phyloP scores from a whole-genome alignment of 106 monocot species.

The Dendrobium huoshanense region DNA sequence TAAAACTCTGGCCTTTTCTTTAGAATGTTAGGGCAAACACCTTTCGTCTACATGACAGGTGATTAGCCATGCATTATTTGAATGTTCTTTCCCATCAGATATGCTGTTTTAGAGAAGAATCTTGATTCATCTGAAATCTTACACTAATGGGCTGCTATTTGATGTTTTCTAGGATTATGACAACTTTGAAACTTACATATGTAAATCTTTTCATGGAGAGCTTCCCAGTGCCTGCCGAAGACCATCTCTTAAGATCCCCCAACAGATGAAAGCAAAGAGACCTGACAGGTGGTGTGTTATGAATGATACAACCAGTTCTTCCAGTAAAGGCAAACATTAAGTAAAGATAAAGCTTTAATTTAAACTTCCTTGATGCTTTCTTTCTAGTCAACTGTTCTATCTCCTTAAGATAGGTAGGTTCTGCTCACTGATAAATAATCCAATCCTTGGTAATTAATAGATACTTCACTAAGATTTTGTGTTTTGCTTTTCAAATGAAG shows the following conservation, averaged over 20 bases:
- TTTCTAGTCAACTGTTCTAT: neutral
- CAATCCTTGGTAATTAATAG: neutral
- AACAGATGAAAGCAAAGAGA: slow-evolving; percentile 10
- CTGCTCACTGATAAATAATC: neutral
- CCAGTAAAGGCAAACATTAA: neutral
- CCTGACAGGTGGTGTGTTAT: slow-evolving; percentile 15
- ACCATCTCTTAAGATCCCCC: slow-evolving; percentile 5
- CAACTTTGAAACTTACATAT: slow-evolving; percentile 55
- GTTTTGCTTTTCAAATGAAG: neutral
- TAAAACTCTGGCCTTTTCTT: no score
- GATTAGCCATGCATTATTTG: no score
- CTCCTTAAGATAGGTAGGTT: neutral
- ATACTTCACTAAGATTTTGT: neutral
- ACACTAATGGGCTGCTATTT: neutral
- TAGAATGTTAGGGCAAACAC: no score
- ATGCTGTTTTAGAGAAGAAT: no score
- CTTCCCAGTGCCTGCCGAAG: slow-evolving; percentile 40
- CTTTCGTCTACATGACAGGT: no score
- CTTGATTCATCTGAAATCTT: neutral
- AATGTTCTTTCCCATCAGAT: no score
- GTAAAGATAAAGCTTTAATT: neutral
- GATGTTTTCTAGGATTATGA: slow-evolving; percentile 40
- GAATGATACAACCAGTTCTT: slow-evolving; percentile 5
- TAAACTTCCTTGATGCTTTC: neutral
- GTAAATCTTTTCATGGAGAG: slow-evolving; percentile 48